These are phyloP conservation scores for Xylaria palmicola DNA, from an alignment of 495 filamentous ascomycete genomes.

Conservation along the genomic window DNA sequence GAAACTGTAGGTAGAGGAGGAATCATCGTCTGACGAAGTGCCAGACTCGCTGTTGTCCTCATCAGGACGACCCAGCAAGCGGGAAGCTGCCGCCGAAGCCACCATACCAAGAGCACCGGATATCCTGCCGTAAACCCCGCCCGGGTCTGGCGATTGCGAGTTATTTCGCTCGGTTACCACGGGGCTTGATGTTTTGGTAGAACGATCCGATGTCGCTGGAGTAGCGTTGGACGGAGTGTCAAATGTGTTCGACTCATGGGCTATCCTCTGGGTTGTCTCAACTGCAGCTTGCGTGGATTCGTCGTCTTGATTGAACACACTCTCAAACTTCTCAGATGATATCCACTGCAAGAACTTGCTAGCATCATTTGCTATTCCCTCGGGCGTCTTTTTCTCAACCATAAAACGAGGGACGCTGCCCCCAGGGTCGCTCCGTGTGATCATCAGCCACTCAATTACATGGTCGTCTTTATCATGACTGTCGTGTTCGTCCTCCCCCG, in stretches of 20 bases:
- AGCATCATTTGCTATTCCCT: conserved; percentile 78
- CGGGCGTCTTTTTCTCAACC: conserved; percentile 88
- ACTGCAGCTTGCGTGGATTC: conserved; percentile 17
- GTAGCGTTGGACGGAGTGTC: background rate
- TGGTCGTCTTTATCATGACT: conserved; percentile 52
- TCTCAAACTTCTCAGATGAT: conserved; percentile 50
- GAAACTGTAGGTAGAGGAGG: conserved; percentile 45
- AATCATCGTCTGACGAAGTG: conserved; percentile 25
- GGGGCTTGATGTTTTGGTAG: conserved; percentile 1
- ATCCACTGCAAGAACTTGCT: conserved; percentile 88
- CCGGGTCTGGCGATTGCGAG: background rate
- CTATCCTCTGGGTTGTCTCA: conserved; percentile 9
- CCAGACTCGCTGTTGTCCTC: conserved; percentile 34
- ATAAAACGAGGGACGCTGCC: conserved; percentile 91
- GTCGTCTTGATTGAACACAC: conserved; percentile 30
- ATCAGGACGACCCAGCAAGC: conserved; percentile 32
- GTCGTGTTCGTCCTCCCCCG: background rate
- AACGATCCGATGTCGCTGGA: background rate
- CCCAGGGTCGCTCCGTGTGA: conserved; percentile 90
- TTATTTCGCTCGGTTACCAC: conserved; percentile 21
- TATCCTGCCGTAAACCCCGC: conserved; percentile 53
- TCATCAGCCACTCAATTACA: conserved; percentile 90
- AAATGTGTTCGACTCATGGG: conserved; percentile 7
- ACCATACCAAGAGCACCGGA: conserved; percentile 44
- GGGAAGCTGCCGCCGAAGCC: conserved; percentile 40